Evolutionary conservation across 2,329 filamentous ascomycete genomes (phyloP).

Genomic region (Diplodia scrobiculata): DNA sequence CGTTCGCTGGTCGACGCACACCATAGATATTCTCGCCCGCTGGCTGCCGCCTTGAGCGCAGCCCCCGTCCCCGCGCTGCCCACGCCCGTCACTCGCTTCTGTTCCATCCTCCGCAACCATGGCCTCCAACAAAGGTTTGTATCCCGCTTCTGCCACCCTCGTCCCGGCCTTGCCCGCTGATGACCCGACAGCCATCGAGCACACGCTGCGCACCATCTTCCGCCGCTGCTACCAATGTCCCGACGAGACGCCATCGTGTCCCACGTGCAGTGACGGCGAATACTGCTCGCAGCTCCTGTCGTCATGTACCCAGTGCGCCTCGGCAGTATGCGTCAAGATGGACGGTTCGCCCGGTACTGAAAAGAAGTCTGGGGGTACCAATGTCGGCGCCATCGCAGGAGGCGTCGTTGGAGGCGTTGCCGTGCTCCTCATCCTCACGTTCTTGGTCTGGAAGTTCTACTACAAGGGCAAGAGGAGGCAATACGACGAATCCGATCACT

Average conservation of each 20-base stretch:
- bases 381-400: slow-evolving; percentile 83
- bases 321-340: slow-evolving; percentile 56
- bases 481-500: slow-evolving; percentile 58
- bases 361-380: slow-evolving; percentile 54
- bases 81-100: neutral
- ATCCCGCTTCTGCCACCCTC: neutral
- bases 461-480: slow-evolving; percentile 76
- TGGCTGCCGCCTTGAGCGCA: slow-evolving; percentile 12
- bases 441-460: slow-evolving; percentile 83
- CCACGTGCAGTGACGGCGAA: slow-evolving; percentile 58
- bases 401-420: slow-evolving; percentile 83
- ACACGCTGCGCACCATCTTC: slow-evolving; percentile 52
- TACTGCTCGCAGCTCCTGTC: slow-evolving; percentile 62
- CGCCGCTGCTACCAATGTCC: slow-evolving; percentile 64
- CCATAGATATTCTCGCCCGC: slow-evolving; percentile 6
- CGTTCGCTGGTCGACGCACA: slow-evolving; percentile 25
- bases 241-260: slow-evolving; percentile 57
- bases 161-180: slow-evolving; percentile 5
- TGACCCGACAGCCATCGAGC: slow-evolving; percentile 39
- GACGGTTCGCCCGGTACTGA: slow-evolving; percentile 45
- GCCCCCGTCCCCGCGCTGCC: neutral
- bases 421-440: slow-evolving; percentile 72
- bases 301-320: slow-evolving; percentile 63
- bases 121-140: slow-evolving; percentile 22
- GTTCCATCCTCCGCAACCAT: slow-evolving; percentile 1